Percentiles rank a stretch among this genome's conserved stretches.
These are phyloP conservation scores for Starmerella floris DNA, from an alignment of 805 yeast species.

Conservation along the genomic window DNA sequence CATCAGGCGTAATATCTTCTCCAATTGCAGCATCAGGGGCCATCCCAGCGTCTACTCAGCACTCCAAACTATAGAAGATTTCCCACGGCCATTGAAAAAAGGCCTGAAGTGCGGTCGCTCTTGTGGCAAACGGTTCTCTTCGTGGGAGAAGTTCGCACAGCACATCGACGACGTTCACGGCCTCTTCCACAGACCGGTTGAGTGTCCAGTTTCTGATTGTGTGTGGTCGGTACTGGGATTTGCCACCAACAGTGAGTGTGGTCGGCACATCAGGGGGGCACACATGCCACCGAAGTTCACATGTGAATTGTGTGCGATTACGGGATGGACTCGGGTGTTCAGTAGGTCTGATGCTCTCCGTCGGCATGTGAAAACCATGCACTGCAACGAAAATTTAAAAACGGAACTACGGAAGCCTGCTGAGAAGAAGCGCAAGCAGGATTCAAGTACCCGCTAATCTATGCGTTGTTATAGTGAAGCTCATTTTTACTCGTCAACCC, in stretches of 20 bases:
- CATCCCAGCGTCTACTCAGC: no score
- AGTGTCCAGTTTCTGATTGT: conserved; percentile 12
- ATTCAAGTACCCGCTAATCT: no score
- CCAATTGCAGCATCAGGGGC: no score
- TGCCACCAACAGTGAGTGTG: conserved; percentile 1
- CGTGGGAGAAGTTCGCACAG: neutral
- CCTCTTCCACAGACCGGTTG: conserved; percentile 1
- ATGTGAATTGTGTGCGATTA: conserved; percentile 4
- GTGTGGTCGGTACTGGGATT: conserved; percentile 16
- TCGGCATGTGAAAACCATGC: conserved; percentile 3
- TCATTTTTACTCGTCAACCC: no score
- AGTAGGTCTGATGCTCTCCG: conserved; percentile 7
- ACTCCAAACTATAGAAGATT: no score
- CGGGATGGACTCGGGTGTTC: neutral
- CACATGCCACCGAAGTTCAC: conserved; percentile 1
- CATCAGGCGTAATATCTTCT: no score
- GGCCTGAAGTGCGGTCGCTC: neutral
- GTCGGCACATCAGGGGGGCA: conserved; percentile 6
- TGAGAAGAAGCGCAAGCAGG: no score
- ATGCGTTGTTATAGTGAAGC: no score
- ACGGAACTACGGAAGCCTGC: no score
- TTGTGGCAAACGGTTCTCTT: neutral
- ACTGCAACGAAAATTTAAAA: neutral
- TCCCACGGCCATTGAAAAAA: no score
- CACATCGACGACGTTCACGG: conserved; percentile 14